These are phyloP conservation scores for Thalassiosira profunda DNA, from an alignment of 108 stramenopile genomes.

Conservation along the genomic window DNA sequence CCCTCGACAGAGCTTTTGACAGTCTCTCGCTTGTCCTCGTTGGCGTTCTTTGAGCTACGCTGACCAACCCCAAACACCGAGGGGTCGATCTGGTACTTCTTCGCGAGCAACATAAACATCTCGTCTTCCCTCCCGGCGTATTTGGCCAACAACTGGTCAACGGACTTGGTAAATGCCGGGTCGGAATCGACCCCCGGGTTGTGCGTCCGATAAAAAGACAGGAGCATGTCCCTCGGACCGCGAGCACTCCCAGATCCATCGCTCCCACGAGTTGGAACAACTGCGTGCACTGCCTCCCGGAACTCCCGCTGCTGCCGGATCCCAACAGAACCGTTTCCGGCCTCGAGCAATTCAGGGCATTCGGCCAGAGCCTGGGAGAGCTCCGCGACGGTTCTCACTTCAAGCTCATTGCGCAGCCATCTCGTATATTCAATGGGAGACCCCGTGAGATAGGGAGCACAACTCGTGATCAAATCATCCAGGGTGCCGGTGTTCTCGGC, in stretches of 20 bases:
- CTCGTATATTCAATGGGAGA: background rate
- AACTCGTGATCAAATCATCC: background rate
- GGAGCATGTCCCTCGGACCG: slow-evolving; percentile 68
- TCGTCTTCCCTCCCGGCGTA: slow-evolving; percentile 94
- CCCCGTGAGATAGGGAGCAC: background rate
- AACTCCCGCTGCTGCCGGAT: no score
- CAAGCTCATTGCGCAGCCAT: background rate
- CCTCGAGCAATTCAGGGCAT: background rate
- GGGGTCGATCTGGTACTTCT: slow-evolving; percentile 87
- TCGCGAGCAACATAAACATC: slow-evolving; percentile 79
- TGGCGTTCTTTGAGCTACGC: no score
- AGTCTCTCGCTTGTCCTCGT: no score
- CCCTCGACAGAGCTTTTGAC: no score
- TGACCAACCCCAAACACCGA: slow-evolving; percentile 73
- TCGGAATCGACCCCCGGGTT: no score
- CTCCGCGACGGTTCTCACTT: background rate
- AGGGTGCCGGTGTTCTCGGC: background rate
- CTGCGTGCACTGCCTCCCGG: no score
- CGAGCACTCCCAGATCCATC: no score
- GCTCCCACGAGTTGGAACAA: no score
- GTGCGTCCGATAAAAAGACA: slow-evolving; percentile 75
- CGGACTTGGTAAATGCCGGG: slow-evolving; percentile 83
- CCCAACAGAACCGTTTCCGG: background rate
- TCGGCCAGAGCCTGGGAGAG: background rate
- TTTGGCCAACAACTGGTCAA: slow-evolving; percentile 78